Conservation (phyloP, 192 early-diverging fungal genomes). For the Entomortierella beljakovae region DNA sequence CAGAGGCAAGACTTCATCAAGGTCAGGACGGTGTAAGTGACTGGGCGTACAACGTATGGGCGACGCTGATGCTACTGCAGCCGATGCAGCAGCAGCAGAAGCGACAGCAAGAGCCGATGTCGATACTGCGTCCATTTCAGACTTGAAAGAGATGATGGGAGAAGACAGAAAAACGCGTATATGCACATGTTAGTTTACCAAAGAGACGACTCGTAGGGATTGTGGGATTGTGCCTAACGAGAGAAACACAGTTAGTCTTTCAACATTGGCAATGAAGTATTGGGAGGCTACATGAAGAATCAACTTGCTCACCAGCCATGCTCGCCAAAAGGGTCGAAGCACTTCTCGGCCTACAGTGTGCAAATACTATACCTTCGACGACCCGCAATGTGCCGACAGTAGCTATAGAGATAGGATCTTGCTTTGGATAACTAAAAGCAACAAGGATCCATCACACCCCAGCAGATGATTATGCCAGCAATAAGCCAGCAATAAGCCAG, state of each 20-base stretch:
- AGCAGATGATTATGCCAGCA: background rate
- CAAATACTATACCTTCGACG: background rate
- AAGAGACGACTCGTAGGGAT: too few relatives aligned
- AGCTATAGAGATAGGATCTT: slow-evolving; percentile 1
- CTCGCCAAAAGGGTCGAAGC: background rate
- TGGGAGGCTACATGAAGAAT: too few relatives aligned
- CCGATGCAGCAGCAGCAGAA: too few relatives aligned
- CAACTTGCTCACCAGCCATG: slow-evolving; percentile 3
- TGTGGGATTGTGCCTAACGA: too few relatives aligned
- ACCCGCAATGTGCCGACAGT: background rate
- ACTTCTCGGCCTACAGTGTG: background rate
- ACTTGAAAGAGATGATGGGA: too few relatives aligned
- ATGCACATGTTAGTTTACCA: too few relatives aligned
- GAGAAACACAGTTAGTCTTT: too few relatives aligned
- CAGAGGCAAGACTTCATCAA: background rate
- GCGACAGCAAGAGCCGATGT: too few relatives aligned
- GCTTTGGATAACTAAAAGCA: background rate
- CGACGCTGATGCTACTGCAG: background rate
- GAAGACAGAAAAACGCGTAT: too few relatives aligned
- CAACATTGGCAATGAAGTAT: too few relatives aligned
- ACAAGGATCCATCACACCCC: background rate
- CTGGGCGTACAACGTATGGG: background rate
- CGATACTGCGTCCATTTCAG: too few relatives aligned
- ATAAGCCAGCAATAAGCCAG: too few relatives aligned
- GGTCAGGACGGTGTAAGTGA: background rate